Evolutionary conservation across 2,329 filamentous ascomycete genomes (phyloP), one percentile per base, ranked within the genome.

Genomic region (Mycosphaerella sp.): DNA sequence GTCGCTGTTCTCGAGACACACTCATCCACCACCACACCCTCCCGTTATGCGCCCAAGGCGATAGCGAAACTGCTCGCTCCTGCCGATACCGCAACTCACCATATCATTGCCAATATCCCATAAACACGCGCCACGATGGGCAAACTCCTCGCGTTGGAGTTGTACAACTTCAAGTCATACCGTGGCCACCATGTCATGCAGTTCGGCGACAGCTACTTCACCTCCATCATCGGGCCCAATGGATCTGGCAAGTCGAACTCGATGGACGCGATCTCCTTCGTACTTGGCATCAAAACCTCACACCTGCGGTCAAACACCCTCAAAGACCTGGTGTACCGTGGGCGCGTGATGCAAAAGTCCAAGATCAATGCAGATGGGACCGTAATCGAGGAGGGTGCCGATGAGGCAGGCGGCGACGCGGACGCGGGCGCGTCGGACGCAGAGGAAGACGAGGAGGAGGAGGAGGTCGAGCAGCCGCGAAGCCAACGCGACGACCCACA

Each of bases 141-240:
- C 63, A 97, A 97, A 75, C 85, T 98, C 67, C 88, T 95, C 67
- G 86, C 90, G 59, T 83, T 98, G 49, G 92, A 97, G 78, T 80
- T 98, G 59, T 95, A 87, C 76, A 96, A 98, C 77, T 98, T 98
- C 83, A 98, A 98, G 77, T 97, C 93, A 65, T 98, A 98, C 78
- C 95, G 95, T 73, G 93, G 91, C 55, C 91, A 96, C 67, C 93
- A 98, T 76, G 85, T 83, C 57, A 83, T 98, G 43, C 82, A 96
- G 50, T 96, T 98, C 67, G 92, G 92, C 67, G 92, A 98, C 76
- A 95, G 91, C 2, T 97, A 96, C 74, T 98, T 98, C 73, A 98
- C 93, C 47, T 98, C 93, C 41, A 96, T 98, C 68, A 97, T 98
- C 68, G 93, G 95, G 5, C 93, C 93, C 70, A 98, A 98, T 91